Percentiles rank a stretch among this genome's conserved stretches.
Evolutionary conservation across 345 rosid species (phyloP).

Genomic region (Ricinus communis): DNA sequence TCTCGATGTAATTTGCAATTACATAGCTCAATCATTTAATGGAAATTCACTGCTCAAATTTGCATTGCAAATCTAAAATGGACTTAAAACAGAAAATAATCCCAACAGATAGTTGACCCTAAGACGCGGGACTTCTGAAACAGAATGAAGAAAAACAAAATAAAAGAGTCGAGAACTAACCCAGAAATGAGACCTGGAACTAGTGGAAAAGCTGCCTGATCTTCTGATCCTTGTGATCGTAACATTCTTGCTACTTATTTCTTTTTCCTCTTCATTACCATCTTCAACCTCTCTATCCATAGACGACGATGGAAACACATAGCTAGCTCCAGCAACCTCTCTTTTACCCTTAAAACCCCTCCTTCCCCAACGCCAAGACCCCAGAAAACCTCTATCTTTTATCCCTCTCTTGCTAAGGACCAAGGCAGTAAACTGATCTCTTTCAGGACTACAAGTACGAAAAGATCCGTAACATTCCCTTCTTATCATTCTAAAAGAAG

Average conservation of each 20-base stretch:
- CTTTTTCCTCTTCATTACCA: slow-evolving; percentile 23
- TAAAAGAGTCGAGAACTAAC: slow-evolving; percentile 28
- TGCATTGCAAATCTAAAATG: too few relatives aligned
- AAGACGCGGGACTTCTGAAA: too few relatives aligned
- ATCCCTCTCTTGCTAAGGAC: slow-evolving; percentile 27
- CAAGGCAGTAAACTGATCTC: slow-evolving; percentile 18
- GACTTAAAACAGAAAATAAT: too few relatives aligned
- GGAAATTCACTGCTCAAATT: too few relatives aligned
- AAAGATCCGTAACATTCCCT: slow-evolving; percentile 47
- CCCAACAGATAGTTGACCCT: too few relatives aligned
- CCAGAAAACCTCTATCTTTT: slow-evolving; percentile 40
- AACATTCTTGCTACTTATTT: slow-evolving; percentile 24
- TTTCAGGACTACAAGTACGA: slow-evolving; percentile 33
- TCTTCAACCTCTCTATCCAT: slow-evolving; percentile 30
- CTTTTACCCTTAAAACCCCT: slow-evolving; percentile 39
- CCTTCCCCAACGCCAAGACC: slow-evolving; percentile 43
- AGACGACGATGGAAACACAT: slow-evolving; percentile 55
- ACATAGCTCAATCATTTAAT: too few relatives aligned
- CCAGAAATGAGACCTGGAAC: slow-evolving; percentile 62
- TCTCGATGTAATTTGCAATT: too few relatives aligned
- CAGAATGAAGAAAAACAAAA: too few relatives aligned
- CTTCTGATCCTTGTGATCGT: slow-evolving; percentile 41
- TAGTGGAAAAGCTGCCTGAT: slow-evolving; percentile 46
- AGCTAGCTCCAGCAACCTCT: slow-evolving; percentile 49
- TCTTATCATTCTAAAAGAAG: slow-evolving; percentile 38